Percentiles rank a stretch among this genome's conserved stretches.
Conservation (phyloP, 192 early-diverging fungal species). For the Gryganskiella cystojenkinii region DNA sequence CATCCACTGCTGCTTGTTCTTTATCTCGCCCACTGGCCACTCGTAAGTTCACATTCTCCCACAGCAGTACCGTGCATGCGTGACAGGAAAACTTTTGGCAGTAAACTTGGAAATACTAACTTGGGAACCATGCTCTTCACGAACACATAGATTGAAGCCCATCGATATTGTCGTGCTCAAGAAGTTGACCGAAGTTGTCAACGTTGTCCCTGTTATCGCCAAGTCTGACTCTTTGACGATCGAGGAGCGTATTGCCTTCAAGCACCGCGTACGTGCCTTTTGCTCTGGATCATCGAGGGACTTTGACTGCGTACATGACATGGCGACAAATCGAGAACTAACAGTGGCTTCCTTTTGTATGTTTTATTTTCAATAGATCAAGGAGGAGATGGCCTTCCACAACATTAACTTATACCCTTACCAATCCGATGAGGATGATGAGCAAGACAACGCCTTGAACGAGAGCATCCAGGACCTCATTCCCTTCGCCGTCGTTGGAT, state of each 20-base stretch:
- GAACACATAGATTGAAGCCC: constrained; percentile 74
- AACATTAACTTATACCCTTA: constrained; percentile 93
- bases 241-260: constrained; percentile 86
- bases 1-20: constrained; percentile 96
- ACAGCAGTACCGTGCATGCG: neutral
- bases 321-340: neutral
- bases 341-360: neutral
- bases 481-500: constrained; percentile 95
- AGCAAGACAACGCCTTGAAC: constrained; percentile 78
- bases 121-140: neutral
- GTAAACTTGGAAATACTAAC: neutral
- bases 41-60: constrained; percentile 65
- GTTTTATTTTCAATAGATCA: constrained; percentile 64
- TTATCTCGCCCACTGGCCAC: constrained; percentile 96
- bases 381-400: constrained; percentile 93
- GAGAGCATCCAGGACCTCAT: constrained; percentile 85
- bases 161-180: constrained; percentile 89
- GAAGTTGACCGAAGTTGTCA: constrained; percentile 84
- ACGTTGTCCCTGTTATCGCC: constrained; percentile 92
- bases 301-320: neutral
- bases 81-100: neutral
- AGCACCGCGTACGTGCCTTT: constrained; percentile 68
- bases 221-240: constrained; percentile 90
- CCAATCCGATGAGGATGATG: constrained; percentile 85
- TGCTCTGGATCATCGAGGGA: neutral